Conservation (phyloP, 768 basidiomycete genomes). For the Tulasnella calospora region DNA sequence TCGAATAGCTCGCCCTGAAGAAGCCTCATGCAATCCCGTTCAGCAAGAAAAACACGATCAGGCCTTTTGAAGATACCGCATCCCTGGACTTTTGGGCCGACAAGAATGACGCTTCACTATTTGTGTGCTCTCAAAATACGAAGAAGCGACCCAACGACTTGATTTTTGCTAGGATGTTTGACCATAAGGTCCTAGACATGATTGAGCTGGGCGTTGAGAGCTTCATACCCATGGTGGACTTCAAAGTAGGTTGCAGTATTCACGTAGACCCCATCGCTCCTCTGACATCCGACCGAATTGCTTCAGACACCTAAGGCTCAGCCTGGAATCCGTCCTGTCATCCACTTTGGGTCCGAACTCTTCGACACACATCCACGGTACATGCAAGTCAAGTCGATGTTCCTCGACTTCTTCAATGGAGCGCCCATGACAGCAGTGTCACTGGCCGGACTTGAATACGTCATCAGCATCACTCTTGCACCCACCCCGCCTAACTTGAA, state of each 20-base stretch:
- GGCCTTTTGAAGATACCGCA: constrained; percentile 79
- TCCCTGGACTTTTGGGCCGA: constrained; percentile 88
- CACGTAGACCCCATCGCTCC: neutral
- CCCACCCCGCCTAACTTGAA: constrained; percentile 54
- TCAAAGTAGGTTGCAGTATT: constrained; percentile 60
- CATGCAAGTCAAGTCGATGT: constrained; percentile 83
- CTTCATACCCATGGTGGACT: constrained; percentile 70
- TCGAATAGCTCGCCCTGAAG: constrained; percentile 74
- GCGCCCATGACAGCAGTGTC: constrained; percentile 79
- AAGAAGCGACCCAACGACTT: constrained; percentile 92
- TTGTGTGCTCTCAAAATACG: constrained; percentile 82
- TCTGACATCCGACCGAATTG: neutral
- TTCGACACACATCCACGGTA: constrained; percentile 94
- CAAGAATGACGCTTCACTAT: constrained; percentile 93
- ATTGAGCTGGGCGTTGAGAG: constrained; percentile 85
- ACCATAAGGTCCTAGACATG: constrained; percentile 86
- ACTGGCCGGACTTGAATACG: constrained; percentile 77
- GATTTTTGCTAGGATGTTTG: constrained; percentile 80
- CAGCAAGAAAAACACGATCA: constrained; percentile 85
- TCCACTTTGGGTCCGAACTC: constrained; percentile 93
- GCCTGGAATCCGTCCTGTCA: constrained; percentile 81
- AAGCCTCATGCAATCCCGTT: constrained; percentile 87
- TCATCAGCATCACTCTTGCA: constrained; percentile 74
- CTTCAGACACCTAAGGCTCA: constrained; percentile 79
- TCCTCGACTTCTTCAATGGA: constrained; percentile 84